phyloP scores from a whole-genome alignment of 345 rosid species.

The Toxicodendron radicans region DNA sequence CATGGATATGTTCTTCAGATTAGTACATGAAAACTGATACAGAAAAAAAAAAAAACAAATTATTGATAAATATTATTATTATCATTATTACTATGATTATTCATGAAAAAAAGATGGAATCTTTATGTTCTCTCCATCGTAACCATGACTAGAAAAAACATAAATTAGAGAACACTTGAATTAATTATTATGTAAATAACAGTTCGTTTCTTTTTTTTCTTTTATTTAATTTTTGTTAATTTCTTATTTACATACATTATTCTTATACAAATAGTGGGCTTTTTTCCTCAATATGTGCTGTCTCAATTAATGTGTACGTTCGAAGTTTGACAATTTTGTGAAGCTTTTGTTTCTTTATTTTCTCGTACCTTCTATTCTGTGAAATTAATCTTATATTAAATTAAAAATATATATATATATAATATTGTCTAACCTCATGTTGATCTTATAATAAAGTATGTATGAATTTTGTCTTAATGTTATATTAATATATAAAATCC shows the following conservation, averaged over 20 bases:
- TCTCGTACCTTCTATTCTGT: slow-evolving; percentile 6
- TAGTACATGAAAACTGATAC: slow-evolving; percentile 24
- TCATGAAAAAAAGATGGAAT: slow-evolving; percentile 36
- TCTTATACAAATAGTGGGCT: background rate
- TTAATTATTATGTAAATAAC: slow-evolving; percentile 37
- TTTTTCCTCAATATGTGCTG: background rate
- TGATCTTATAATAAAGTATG: too few species aligned
- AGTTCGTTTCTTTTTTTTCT: slow-evolving; percentile 14
- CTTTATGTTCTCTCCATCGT: slow-evolving; percentile 30
- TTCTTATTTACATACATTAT: background rate
- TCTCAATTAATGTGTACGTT: background rate
- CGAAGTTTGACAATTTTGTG: background rate
- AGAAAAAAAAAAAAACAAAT: too few species aligned
- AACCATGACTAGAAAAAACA: slow-evolving; percentile 31
- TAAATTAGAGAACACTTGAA: slow-evolving; percentile 16
- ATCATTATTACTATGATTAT: slow-evolving; percentile 20
- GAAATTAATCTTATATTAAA: background rate
- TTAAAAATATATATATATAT: background rate
- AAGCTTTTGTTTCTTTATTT: background rate
- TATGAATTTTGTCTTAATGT: too few species aligned
- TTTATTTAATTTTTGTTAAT: background rate
- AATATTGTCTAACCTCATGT: too few species aligned
- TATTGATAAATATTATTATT: background rate
- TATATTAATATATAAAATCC: background rate
- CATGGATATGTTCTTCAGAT: slow-evolving; percentile 89